Base-by-base conservation (phyloP, 495 filamentous ascomycete species). In the Penicillium diatomitis region DNA sequence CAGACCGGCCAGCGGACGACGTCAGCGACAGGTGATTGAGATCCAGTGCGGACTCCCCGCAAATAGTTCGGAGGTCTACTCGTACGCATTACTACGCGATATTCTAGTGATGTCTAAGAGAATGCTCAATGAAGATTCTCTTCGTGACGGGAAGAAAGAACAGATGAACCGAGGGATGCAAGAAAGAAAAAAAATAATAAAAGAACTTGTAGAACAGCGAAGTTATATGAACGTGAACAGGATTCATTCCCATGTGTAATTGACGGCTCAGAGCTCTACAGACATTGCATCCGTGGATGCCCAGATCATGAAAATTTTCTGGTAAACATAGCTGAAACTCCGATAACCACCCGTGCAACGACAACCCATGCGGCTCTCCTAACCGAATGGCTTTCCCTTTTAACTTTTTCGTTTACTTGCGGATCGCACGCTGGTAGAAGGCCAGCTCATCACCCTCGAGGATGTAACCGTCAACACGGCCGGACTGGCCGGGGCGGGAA, bases 381-480 rank as follows among this genome's bases (percentile, higher is more conserved):
- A 51, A 52, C 51, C 51, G 51, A 50, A 55, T 56, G 50, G 54
- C 55, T 58, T 61, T 58, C 56, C 56, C 53, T 65, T 69, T 63
- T 64, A 59, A 57, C 41, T 63, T 62, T 58, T 55, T 56, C 61
- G 61, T 79, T 80, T 96, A 97, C 82, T 92, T 96, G 82, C 91
- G 85, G 73, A 97, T 85, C 71, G 87, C 90, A 76, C 83, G 82
- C 83, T 92, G 88, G 87, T 99, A 99, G 87, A 99, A 99, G 71
- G 87, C 86, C 60, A 99, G 76, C 83, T 99, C 92, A 65, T 99
- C 92, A 59, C 92, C 92, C 85, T 99, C 92, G 52, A 99, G 80
- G 69, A 99, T 85, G 79, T 99, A 99, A 51, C 92, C 92, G 72
- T 99, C 92, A 54, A 78, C 77, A 71, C 92, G 90, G 60, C 92